phyloP scores from a whole-genome alignment of 2,329 filamentous ascomycete species.

The Canariomyces notabilis region DNA sequence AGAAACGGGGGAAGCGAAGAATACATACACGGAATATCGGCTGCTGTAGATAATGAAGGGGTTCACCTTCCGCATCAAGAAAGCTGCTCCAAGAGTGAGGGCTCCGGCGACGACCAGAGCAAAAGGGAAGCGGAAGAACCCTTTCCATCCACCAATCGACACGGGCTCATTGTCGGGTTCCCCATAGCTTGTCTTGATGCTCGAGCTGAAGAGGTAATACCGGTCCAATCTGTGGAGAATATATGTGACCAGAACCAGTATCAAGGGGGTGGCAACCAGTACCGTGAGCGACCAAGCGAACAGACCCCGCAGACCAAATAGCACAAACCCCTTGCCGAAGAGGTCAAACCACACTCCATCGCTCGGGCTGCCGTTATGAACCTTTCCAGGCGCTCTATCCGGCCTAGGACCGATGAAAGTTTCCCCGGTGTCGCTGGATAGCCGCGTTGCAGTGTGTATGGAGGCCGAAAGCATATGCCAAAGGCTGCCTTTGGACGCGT shows the following conservation, averaged over 20 bases:
- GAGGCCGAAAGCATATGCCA: slow-evolving; percentile 96
- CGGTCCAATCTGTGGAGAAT: slow-evolving; percentile 68
- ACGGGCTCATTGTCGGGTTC: slow-evolving; percentile 59
- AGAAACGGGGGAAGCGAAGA: slow-evolving; percentile 21
- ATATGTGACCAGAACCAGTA: slow-evolving; percentile 64
- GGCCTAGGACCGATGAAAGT: slow-evolving; percentile 58
- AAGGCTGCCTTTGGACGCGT: slow-evolving; percentile 65
- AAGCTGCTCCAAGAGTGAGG: slow-evolving; percentile 66
- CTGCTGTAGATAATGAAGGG: slow-evolving; percentile 89
- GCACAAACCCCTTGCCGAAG: slow-evolving; percentile 72
- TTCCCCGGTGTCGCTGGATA: slow-evolving; percentile 64
- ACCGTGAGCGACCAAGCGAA: slow-evolving; percentile 85
- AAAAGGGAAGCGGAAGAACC: slow-evolving; percentile 79
- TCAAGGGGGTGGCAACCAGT: slow-evolving; percentile 71
- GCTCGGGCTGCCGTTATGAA: slow-evolving; percentile 61
- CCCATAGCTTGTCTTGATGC: slow-evolving; percentile 46
- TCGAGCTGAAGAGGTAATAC: slow-evolving; percentile 78
- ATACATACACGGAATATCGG: slow-evolving; percentile 64
- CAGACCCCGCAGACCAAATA: slow-evolving; percentile 74
- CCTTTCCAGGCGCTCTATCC: slow-evolving; percentile 53
- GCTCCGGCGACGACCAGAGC: slow-evolving; percentile 63
- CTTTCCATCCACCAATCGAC: slow-evolving; percentile 68
- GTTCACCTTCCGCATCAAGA: slow-evolving; percentile 76
- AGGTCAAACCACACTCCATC: slow-evolving; percentile 91
- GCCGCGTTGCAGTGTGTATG: slow-evolving; percentile 64